phyloP scores from a whole-genome alignment of 331 rosid species.

The Prunus yedoensis region DNA sequence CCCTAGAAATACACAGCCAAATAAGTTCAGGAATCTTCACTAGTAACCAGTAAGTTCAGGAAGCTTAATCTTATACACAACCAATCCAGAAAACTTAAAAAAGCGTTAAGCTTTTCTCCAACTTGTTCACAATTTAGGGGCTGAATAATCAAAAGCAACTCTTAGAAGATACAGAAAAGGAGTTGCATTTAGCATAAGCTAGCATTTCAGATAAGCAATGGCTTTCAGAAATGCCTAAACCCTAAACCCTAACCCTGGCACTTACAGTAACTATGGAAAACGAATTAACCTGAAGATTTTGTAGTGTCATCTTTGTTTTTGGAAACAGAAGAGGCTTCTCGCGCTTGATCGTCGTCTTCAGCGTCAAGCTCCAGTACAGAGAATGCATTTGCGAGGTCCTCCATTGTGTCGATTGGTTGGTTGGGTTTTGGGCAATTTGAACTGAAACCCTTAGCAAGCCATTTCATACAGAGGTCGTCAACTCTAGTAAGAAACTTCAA shows the following conservation, averaged over 20 bases:
- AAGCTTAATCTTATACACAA: background rate
- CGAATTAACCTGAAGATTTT: conserved; percentile 8
- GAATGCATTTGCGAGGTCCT: conserved; percentile 45
- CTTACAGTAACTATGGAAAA: background rate
- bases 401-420: conserved; percentile 35
- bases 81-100: background rate
- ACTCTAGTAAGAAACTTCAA: no score
- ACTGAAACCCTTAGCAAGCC: background rate
- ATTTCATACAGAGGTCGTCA: no score
- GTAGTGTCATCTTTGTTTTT: conserved; percentile 3
- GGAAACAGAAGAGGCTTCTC: conserved; percentile 23
- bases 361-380: conserved; percentile 59
- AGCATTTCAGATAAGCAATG: background rate
- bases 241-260: no score
- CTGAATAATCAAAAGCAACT: background rate
- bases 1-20: background rate
- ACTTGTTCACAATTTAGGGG: background rate
- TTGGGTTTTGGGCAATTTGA: background rate
- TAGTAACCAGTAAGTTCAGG: background rate
- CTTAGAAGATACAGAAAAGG: background rate
- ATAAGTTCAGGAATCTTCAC: background rate
- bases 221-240: background rate
- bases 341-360: conserved; percentile 38
- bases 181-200: background rate
- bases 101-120: background rate